Base-by-base conservation (phyloP, 1,284 basidiomycete genomes). In the Apiotrichum mycotoxinovorans region DNA sequence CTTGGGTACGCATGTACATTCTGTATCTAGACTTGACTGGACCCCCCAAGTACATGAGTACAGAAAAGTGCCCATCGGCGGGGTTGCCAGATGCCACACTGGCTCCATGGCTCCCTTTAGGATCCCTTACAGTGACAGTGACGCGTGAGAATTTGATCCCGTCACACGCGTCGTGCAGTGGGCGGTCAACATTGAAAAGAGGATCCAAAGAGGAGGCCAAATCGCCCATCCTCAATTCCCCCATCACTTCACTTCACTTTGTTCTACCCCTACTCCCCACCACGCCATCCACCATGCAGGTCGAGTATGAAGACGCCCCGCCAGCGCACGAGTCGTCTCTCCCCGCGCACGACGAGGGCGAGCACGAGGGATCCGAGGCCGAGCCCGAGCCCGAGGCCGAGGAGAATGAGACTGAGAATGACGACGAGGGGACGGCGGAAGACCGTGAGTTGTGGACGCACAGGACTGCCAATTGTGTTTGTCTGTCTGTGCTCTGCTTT, bases 301-400 rank as follows among this genome's bases (percentile, higher is more conserved):
- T 57, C 54, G 57, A 57, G 38, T 57, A 60, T 53, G 61, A 59
- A 25, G 52, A 54, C 20, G 46, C 54, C 14, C 57, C 46, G 10
- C 33, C 18, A 43, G 33, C 35, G 40, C 44, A 51, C 30, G 30
- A 34, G 20, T 44, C 37, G 22, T 27, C 15, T 15, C 22, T 22
- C 42, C 30, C 46, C 30, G 18, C 23, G 10, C 43, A 17, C 25
- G 20, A 9, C 30, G n/a, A 22, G 7, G 20, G 11, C 22, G 46
- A 48, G 15, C 26, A 35, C 20, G 33, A 7, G 23, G 42, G 5
- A 12, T 22, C 30, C 33, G 46, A 34, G 20, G 30, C 33, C 34
- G 46, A 48, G 33, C 30, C 25, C 15, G 53, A 47, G 37, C 49
- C 23, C 22, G 56, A 58, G 25, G 46, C n/a, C 35, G 33, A 37